phyloP scores from a whole-genome alignment of 768 basidiomycete genomes.

The Pholiota microspora region DNA sequence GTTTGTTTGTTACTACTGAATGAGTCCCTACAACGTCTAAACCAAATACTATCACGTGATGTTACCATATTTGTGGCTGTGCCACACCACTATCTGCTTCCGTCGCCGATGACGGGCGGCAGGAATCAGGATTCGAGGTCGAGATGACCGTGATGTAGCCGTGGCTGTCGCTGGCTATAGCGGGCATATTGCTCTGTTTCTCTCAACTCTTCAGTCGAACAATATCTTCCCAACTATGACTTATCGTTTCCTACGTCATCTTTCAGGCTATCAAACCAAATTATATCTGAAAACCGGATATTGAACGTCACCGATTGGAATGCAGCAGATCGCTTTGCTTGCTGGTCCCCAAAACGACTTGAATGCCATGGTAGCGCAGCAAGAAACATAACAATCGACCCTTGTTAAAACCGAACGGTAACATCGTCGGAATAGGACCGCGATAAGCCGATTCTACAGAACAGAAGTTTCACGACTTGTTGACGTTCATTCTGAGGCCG shows the following conservation, averaged over 20 bases:
- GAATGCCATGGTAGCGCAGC: background rate
- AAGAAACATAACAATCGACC: background rate
- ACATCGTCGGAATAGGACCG: background rate
- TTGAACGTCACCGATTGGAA: background rate
- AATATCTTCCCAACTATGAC: background rate
- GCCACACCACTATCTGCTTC: background rate
- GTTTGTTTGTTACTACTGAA: constrained; percentile 16
- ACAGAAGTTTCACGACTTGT: background rate
- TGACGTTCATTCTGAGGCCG: background rate
- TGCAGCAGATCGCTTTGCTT: background rate
- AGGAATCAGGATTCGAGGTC: too few species aligned
- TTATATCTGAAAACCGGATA: background rate
- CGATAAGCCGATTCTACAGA: background rate
- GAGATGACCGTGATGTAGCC: background rate
- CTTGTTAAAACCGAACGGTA: background rate
- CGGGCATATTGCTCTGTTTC: background rate
- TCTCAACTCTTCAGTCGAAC: background rate
- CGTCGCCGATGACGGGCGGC: background rate
- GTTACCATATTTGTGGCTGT: background rate
- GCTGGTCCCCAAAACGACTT: background rate
- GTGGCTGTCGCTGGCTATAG: too few species aligned
- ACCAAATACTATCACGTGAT: constrained; percentile 23
- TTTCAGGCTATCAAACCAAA: background rate
- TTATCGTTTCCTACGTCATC: background rate
- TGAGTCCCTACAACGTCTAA: background rate